Conservation (phyloP, 768 basidiomycete species). For the Calocera cornea region DNA sequence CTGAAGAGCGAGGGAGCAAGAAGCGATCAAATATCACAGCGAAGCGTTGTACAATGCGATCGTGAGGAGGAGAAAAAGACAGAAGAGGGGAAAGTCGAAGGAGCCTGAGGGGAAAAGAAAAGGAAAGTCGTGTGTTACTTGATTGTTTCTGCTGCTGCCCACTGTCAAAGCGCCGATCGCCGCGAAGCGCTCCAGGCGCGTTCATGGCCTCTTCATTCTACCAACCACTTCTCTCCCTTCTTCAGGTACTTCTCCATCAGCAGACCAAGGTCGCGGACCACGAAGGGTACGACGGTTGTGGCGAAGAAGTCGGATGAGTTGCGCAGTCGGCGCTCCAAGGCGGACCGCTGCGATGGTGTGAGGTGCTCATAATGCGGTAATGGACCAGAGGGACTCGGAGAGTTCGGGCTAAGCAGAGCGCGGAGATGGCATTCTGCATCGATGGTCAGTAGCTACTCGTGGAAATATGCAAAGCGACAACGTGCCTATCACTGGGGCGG, state of each 20-base stretch:
- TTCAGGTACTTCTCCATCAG: constrained; percentile 87
- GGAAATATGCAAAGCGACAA: background rate
- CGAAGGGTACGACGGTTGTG: constrained; percentile 75
- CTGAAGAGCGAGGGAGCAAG: background rate
- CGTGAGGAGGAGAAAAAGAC: constrained; percentile 10
- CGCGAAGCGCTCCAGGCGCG: constrained; percentile 3
- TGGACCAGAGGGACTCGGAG: constrained; percentile 33
- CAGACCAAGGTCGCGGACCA: constrained; percentile 73
- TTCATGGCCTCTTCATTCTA: constrained; percentile 8
- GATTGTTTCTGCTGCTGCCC: constrained; percentile 7
- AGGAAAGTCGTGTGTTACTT: constrained; percentile 20
- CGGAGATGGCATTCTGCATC: constrained; percentile 59
- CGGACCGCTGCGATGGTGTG: constrained; percentile 44
- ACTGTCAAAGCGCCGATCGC: constrained; percentile 5
- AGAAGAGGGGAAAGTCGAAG: constrained; percentile 14
- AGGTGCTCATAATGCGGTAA: constrained; percentile 65
- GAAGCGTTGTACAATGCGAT: background rate
- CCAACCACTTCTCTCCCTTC: constrained; percentile 74
- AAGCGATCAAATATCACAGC: background rate
- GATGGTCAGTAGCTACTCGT: background rate
- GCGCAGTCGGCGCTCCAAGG: constrained; percentile 60
- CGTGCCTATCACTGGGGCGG: constrained; percentile 51
- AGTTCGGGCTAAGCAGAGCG: constrained; percentile 36
- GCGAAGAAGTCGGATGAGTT: constrained; percentile 87
- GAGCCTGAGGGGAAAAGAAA: constrained; percentile 13